Evolutionary conservation across 1,139 yeast genomes (phyloP).

Genomic region (Saccharomyces hybrid): DNA sequence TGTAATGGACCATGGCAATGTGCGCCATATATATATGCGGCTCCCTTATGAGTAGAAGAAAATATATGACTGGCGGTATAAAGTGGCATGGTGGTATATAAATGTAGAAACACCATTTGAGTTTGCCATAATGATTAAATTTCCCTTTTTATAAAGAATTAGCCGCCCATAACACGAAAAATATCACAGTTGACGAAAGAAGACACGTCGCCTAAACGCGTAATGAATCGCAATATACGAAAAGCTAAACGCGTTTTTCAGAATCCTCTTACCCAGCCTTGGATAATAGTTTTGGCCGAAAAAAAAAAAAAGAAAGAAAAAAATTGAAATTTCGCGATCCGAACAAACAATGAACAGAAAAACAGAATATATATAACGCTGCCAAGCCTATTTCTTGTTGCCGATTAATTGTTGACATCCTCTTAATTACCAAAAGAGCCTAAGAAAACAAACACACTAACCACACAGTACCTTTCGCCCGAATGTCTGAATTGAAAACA

Average conservation of each 20-base stretch:
- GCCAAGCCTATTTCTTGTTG: neutral
- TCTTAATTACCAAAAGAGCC: neutral
- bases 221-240: neutral
- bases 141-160: neutral
- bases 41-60: neutral
- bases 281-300: neutral
- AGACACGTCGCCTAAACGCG: neutral
- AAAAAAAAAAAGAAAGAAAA: neutral
- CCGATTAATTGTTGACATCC: neutral
- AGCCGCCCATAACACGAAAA: neutral
- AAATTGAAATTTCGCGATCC: neutral
- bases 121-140: neutral
- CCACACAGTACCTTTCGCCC: neutral
- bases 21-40: too few relatives aligned
- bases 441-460: neutral
- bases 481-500: slow-evolving; percentile 28
- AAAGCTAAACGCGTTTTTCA: neutral
- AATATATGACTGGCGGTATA: neutral
- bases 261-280: neutral
- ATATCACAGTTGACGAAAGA: neutral
- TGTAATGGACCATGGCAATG: too few relatives aligned
- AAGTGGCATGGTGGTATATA: neutral
- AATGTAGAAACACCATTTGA: neutral
- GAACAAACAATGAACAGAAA: neutral
- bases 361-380: neutral